A percentile compares a stretch with the other conserved stretches of the same genome.
Evolutionary conservation across 1,284 basidiomycete genomes (phyloP).

Genomic region (Rhodotorula sp.): DNA sequence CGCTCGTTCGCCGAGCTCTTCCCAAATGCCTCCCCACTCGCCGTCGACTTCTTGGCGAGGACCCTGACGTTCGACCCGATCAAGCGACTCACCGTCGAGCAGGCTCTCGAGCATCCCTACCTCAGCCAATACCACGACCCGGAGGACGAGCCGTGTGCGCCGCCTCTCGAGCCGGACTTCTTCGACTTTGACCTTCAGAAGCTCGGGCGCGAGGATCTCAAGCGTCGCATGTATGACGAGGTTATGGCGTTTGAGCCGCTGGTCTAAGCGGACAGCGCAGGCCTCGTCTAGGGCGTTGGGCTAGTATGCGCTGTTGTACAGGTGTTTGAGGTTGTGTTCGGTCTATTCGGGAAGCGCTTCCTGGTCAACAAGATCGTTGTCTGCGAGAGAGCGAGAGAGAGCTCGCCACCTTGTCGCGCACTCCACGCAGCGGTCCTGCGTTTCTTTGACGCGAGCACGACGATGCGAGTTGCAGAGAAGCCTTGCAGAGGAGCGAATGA

Average conservation of each 20-base stretch:
- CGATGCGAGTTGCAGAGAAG: no score
- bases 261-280: background rate
- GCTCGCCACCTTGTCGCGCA: no score
- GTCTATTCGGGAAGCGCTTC: no score
- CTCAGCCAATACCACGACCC: slow-evolving; percentile 3
- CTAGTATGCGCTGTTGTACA: background rate
- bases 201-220: slow-evolving; percentile 81
- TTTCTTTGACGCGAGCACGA: no score
- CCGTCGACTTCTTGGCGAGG: slow-evolving; percentile 48
- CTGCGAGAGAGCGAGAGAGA: no score
- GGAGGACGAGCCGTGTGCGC: slow-evolving; percentile 80
- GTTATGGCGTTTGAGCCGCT: slow-evolving; percentile 27
- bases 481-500: no score
- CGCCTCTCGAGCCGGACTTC: slow-evolving; percentile 84
- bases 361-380: no score
- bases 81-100: slow-evolving; percentile 86
- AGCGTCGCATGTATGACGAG: slow-evolving; percentile 49
- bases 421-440: no score
- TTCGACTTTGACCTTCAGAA: slow-evolving; percentile 94
- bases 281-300: no score
- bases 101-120: slow-evolving; percentile 75
- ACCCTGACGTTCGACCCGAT: slow-evolving; percentile 69
- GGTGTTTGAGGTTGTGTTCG: no score
- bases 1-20: slow-evolving; percentile 75
- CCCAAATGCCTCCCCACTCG: slow-evolving; percentile 80